Percentiles rank a stretch among this genome's conserved stretches.
Conservation (phyloP, 1,284 basidiomycete species). For the Cutaneotrichosporon arboriforme region DNA sequence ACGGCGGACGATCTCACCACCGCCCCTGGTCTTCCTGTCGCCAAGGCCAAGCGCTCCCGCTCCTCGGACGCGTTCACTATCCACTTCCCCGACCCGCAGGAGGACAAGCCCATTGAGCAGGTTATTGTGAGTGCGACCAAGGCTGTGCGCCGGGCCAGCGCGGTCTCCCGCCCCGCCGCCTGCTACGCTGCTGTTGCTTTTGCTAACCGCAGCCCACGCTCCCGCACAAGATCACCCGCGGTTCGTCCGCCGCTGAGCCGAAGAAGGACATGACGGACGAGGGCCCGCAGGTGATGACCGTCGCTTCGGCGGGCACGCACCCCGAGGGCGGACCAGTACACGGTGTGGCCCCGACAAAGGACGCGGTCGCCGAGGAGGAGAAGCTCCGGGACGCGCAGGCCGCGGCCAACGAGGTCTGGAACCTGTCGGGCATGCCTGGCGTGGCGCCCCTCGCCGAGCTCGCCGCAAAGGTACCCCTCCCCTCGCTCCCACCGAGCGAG, state of each 20-base stretch:
- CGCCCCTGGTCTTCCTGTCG: conserved; percentile 37
- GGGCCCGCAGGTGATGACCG: conserved; percentile 64
- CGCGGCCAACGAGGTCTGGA: conserved; percentile 1
- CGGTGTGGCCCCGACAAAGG: background rate
- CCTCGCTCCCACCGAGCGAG: background rate
- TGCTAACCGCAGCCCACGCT: conserved; percentile 34
- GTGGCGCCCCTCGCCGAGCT: background rate
- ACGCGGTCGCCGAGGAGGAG: background rate
- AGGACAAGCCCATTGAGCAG: conserved; percentile 21
- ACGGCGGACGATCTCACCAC: conserved; percentile 25
- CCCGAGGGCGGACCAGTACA: conserved; percentile 61
- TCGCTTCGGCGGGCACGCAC: conserved; percentile 62
- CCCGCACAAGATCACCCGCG: conserved; percentile 41
- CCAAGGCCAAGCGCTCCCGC: background rate
- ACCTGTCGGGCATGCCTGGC: conserved; percentile 1
- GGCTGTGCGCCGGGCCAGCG: too few species aligned
- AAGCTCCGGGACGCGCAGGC: background rate
- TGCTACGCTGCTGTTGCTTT: background rate
- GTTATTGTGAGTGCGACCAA: conserved; percentile 44
- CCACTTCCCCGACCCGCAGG: conserved; percentile 19
- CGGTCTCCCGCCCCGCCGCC: too few species aligned
- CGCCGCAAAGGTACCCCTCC: conserved; percentile 3
- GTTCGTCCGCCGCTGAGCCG: background rate
- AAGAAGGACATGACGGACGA: conserved; percentile 2
- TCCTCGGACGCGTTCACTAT: conserved; percentile 2